Percentiles rank a stretch among this genome's conserved stretches.
Conservation (phyloP, 2,329 filamentous ascomycete genomes). For the Botrytis medusae region DNA sequence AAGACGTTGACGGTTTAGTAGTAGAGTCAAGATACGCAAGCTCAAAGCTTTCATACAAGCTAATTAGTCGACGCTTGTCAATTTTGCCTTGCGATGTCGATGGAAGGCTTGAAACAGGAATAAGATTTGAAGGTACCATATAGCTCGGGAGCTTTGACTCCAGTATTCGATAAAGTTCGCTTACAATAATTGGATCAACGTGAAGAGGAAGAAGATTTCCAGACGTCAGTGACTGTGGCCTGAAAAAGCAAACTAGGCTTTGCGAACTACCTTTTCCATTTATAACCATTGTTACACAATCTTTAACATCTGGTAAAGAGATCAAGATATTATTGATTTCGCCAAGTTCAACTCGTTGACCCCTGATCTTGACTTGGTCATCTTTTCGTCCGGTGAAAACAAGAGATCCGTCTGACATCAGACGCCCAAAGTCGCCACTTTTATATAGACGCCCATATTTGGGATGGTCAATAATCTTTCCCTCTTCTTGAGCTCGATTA, state of each 20-base stretch:
- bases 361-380: constrained; percentile 78
- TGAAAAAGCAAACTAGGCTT: constrained; percentile 69
- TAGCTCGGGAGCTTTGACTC: constrained; percentile 63
- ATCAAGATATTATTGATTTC: constrained; percentile 69
- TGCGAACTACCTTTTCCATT: constrained; percentile 44
- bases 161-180: constrained; percentile 55
- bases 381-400: constrained; percentile 72
- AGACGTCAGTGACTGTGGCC: constrained; percentile 43
- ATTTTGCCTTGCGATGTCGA: constrained; percentile 74
- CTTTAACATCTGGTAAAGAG: constrained; percentile 50
- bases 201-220: constrained; percentile 39
- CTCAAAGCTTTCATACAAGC: constrained; percentile 49
- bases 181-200: constrained; percentile 41
- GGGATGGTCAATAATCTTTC: constrained; percentile 69
- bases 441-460: constrained; percentile 73
- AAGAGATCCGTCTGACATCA: constrained; percentile 75
- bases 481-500: constrained; percentile 59
- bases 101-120: constrained; percentile 70
- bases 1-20: constrained; percentile 25
- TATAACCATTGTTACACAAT: constrained; percentile 64
- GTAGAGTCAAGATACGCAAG: constrained; percentile 46
- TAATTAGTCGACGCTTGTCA: constrained; percentile 56
- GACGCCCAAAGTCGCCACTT: constrained; percentile 77
- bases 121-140: constrained; percentile 74
- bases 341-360: constrained; percentile 74